phyloP scores from a whole-genome alignment of 495 filamentous ascomycete species.

The Neurospora sp. region DNA sequence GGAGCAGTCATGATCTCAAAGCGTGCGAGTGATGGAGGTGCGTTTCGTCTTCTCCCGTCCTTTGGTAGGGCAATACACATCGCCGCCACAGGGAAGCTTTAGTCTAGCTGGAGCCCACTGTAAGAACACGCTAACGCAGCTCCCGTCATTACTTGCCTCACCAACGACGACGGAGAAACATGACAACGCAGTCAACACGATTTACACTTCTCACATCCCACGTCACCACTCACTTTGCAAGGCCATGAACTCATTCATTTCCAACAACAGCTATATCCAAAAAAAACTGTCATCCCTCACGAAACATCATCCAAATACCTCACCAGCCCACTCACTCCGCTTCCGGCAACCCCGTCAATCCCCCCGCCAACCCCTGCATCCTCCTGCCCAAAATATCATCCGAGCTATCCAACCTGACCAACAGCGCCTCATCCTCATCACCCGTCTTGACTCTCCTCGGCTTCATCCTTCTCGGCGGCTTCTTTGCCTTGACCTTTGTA shows the following conservation, averaged over 20 bases:
- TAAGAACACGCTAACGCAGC: background rate
- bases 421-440: conserved; percentile 40
- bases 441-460: conserved; percentile 23
- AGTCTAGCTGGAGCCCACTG: background rate
- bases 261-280: background rate
- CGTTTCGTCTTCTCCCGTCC: background rate
- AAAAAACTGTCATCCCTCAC: background rate
- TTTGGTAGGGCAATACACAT: background rate
- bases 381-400: conserved; percentile 75
- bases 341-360: conserved; percentile 59
- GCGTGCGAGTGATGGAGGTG: too few relatives aligned
- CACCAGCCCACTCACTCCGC: conserved; percentile 17
- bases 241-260: background rate
- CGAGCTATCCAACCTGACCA: conserved; percentile 67
- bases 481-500: conserved; percentile 13
- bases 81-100: background rate
- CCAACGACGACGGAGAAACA: background rate
- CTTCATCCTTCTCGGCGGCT: conserved; percentile 19
- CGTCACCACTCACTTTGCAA: too few relatives aligned
- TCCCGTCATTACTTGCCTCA: background rate
- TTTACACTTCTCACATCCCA: background rate
- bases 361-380: conserved; percentile 75
- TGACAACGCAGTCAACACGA: background rate
- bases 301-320: background rate
- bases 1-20: too few relatives aligned